Evolutionary conservation across 805 yeast species (phyloP).

Genomic region (Suhomyces tanzawaensis): DNA sequence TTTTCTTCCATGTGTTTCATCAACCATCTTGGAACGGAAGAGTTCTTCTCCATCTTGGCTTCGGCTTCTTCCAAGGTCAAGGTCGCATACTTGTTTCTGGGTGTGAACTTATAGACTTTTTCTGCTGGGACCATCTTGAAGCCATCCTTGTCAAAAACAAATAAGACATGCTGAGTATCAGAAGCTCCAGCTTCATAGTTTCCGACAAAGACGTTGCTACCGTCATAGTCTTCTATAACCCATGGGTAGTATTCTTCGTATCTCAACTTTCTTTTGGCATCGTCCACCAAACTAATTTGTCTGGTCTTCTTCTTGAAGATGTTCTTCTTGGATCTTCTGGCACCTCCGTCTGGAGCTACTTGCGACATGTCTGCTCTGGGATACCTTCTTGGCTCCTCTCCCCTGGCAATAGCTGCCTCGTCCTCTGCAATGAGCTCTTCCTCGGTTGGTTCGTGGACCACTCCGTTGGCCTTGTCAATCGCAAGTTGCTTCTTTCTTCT

Average conservation of each 20-base stretch:
- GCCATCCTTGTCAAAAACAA: constrained; percentile 82
- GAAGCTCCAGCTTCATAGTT: constrained; percentile 88
- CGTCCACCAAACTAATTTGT: constrained; percentile 79
- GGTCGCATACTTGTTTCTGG: constrained; percentile 89
- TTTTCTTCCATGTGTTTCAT: constrained; percentile 82
- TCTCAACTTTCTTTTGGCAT: constrained; percentile 75
- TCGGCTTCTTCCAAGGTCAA: constrained; percentile 96
- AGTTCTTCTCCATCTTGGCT: constrained; percentile 81
- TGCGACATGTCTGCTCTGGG: constrained; percentile 50
- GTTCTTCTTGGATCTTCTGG: constrained; percentile 59
- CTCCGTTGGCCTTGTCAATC: constrained; percentile 8
- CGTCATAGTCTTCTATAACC: constrained; percentile 97
- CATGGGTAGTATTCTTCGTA: constrained; percentile 97
- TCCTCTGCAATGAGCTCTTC: constrained; percentile 13
- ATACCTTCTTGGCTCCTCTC: constrained; percentile 11
- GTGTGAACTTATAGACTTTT: constrained; percentile 89
- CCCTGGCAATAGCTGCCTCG: constrained; percentile 16
- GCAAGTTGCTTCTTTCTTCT: constrained; percentile 42
- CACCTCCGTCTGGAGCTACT: constrained; percentile 92
- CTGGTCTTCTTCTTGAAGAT: constrained; percentile 75
- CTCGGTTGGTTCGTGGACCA: constrained; percentile 12
- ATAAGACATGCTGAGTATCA: constrained; percentile 74
- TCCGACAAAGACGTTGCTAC: constrained; percentile 92
- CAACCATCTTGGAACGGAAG: constrained; percentile 86
- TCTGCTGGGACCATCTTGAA: constrained; percentile 95